Evolutionary conservation across 2,329 filamentous ascomycete genomes (phyloP), one percentile per base, ranked within the genome.

Genomic region (Paraconiothyrium sp.): DNA sequence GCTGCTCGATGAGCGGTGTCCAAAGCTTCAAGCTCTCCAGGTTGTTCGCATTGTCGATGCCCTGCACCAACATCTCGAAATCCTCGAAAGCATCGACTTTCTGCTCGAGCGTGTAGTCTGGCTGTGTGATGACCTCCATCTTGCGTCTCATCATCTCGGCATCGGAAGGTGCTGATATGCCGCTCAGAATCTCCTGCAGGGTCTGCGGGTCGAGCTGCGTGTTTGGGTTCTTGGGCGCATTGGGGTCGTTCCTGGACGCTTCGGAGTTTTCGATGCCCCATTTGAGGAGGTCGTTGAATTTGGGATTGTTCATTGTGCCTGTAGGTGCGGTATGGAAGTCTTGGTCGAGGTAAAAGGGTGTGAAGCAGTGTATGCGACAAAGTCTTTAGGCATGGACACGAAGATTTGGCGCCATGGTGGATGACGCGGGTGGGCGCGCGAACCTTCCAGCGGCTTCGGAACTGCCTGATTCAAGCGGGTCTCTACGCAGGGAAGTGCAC

Each of bases 11-110:
- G 43, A 99, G 83, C 10, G 92, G 92, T 11, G 87, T 86, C 95
- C 95, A 99, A 35, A 98, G 84, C 7, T 86, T 86, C 22, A 97
- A 82, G 32, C 86, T 86, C 67, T 89, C 89, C 70, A 99, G 87
- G 81, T 97, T 96, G 84, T 98, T 99, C 61, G 95, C 94, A 78
- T 99, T 99, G 84, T 99, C 95, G 71, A 98, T 68, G 49, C 70
- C 63, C 58, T 72, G 62, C 34, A 74, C 67, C 34, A 75, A 66
- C 49, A 66, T 65, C 56, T 75, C 71, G 46, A 74, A 71, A 58
- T 72, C 71, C 57, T 75, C 68, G 57, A 75, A 75, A 5, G 73
- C 73, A 4, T 27, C 13, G 7, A 39, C 39, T 43, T 59, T 62
- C 39, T 97, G 93, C 72, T 97, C 90, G 34, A 56, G 57, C 20